Percentiles rank a stretch among this genome's conserved stretches.
Conservation (phyloP, 176 grass and related monocot species). For the Carex scoparia region DNA sequence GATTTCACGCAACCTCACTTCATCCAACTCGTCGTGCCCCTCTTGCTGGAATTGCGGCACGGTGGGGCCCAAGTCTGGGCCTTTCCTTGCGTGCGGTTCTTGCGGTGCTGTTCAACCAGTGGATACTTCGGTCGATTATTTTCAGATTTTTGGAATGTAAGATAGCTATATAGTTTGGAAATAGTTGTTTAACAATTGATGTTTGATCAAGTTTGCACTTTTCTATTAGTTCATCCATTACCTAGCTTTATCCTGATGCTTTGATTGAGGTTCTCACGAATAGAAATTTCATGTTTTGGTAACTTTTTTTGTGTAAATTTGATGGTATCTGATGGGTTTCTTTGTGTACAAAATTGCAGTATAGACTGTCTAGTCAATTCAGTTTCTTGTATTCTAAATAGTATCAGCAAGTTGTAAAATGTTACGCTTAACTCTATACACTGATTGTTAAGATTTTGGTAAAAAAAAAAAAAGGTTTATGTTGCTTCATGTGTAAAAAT, state of each 20-base stretch:
- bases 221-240: background rate
- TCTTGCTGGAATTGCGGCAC: slow-evolving; percentile 76
- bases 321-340: background rate
- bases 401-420: background rate
- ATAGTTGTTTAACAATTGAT: background rate
- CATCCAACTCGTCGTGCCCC: slow-evolving; percentile 13
- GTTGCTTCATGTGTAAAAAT: background rate
- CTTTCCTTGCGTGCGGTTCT: slow-evolving; percentile 69
- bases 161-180: slow-evolving; percentile 1
- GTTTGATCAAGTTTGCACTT: background rate
- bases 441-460: background rate
- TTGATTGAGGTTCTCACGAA: background rate
- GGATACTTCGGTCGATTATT: slow-evolving; percentile 62
- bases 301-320: background rate
- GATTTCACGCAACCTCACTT: background rate
- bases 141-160: slow-evolving; percentile 87
- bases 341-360: background rate
- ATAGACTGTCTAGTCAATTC: background rate
- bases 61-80: slow-evolving; percentile 8
- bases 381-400: background rate
- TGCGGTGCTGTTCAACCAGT: slow-evolving; percentile 80
- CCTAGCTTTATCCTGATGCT: background rate
- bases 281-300: background rate
- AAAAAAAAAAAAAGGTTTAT: background rate
- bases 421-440: background rate